phyloP scores from a whole-genome alignment of 768 basidiomycete species.

The Mycena metata region DNA sequence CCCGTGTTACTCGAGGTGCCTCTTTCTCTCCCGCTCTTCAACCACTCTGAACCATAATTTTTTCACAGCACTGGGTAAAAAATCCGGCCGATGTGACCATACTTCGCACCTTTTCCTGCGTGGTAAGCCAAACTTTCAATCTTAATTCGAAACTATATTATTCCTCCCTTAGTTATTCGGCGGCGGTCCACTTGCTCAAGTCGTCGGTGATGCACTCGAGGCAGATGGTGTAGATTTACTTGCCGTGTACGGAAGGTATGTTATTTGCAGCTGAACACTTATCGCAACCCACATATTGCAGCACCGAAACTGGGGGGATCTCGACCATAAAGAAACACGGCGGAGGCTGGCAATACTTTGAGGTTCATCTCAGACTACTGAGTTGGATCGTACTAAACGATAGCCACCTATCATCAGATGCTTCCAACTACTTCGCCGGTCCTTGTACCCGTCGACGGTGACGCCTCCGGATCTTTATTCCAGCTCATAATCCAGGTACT shows the following conservation, averaged over 20 bases:
- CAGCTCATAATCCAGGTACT: slow-evolving; percentile 25
- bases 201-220: not conserved
- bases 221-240: not conserved
- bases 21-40: too few species aligned
- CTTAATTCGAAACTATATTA: not conserved
- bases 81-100: too few species aligned
- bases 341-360: slow-evolving; percentile 20
- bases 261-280: not conserved
- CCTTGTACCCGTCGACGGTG: slow-evolving; percentile 12
- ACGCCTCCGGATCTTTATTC: slow-evolving; percentile 10
- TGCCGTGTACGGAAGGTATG: slow-evolving; percentile 2
- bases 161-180: not conserved
- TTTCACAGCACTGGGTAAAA: too few species aligned
- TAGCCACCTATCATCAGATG: not conserved
- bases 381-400: not conserved
- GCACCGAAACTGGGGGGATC: slow-evolving; percentile 5
- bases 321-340: not conserved
- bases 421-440: not conserved
- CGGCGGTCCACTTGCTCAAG: slow-evolving; percentile 15
- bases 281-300: not conserved
- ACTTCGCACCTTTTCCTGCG: too few species aligned
- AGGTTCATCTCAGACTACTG: not conserved
- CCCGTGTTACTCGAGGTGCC: too few species aligned
- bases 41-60: too few species aligned
- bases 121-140: too few species aligned